Conservation (phyloP, 176 grass and related monocot species). For the Alopecurus myosuroides region DNA sequence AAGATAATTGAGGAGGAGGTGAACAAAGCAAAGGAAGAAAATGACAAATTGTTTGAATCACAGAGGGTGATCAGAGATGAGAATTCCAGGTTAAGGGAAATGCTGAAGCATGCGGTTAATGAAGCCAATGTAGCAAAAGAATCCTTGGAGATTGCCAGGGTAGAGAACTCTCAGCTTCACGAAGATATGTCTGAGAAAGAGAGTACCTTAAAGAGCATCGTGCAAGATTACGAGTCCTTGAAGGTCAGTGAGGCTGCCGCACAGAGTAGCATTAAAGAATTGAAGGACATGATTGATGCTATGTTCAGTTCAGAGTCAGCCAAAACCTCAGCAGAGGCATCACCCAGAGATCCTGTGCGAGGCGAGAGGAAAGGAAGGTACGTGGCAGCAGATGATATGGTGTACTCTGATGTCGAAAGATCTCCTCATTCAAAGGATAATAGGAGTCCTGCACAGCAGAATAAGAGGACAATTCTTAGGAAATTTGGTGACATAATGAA, state of each 20-base stretch:
- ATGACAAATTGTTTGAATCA: constrained; percentile 67
- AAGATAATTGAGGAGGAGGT: constrained; percentile 64
- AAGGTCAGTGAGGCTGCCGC: constrained; percentile 79
- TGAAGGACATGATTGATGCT: constrained; percentile 71
- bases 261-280: constrained; percentile 57
- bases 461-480: constrained; percentile 53
- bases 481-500: constrained; percentile 60
- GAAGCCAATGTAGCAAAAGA: constrained; percentile 72
- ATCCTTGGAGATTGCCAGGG: constrained; percentile 59
- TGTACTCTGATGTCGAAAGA: constrained; percentile 32
- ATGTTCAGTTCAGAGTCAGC: constrained; percentile 47
- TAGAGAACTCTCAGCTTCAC: constrained; percentile 70
- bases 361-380: constrained; percentile 5
- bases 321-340: constrained; percentile 36
- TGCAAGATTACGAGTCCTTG: constrained; percentile 77
- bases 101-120: constrained; percentile 69
- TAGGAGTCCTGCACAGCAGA: constrained; percentile 35
- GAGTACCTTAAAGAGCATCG: constrained; percentile 46
- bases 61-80: constrained; percentile 69
- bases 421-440: constrained; percentile 16
- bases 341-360: constrained; percentile 31
- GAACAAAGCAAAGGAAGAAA: constrained; percentile 54
- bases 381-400: constrained; percentile 26
- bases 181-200: constrained; percentile 70
- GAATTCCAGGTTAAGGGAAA: constrained; percentile 71